Percentiles rank a stretch among this genome's conserved stretches.
These are phyloP conservation scores for Logfia minima DNA, from an alignment of 129 eudicot genomes.

Conservation along the genomic window DNA sequence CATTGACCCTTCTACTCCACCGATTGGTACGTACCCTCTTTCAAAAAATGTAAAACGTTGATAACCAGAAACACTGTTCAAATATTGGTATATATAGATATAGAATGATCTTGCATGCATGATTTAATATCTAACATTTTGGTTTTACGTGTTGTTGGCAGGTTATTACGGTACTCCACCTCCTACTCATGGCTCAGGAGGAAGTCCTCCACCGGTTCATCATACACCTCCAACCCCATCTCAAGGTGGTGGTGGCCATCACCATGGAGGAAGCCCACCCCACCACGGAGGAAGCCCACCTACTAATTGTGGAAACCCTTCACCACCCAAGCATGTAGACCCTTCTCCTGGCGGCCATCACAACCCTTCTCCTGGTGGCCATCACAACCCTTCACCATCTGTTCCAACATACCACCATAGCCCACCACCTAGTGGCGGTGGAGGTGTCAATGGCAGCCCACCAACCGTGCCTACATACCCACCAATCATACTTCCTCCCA, in stretches of 20 bases:
- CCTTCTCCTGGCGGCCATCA: constrained; percentile 29
- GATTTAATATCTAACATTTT: not conserved
- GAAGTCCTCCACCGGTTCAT: constrained; percentile 36
- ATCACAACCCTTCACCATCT: constrained; percentile 46
- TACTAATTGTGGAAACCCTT: constrained; percentile 60
- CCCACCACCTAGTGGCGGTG: constrained; percentile 47
- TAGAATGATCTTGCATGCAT: not conserved
- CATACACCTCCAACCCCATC: constrained; percentile 22
- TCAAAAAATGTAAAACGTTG: not conserved
- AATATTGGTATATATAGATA: not conserved
- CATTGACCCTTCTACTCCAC: constrained; percentile 30
- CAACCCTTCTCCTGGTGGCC: constrained; percentile 48
- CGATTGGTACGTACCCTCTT: not conserved
- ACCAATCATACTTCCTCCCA: constrained; percentile 37
- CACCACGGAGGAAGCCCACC: constrained; percentile 48
- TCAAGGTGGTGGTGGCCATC: constrained; percentile 28
- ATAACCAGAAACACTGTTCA: not conserved
- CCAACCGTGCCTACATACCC: constrained; percentile 40
- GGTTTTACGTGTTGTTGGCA: constrained; percentile 7
- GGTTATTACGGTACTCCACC: constrained; percentile 34
- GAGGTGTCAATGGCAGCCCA: constrained; percentile 30
- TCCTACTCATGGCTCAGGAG: constrained; percentile 36
- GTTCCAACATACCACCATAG: constrained; percentile 42
- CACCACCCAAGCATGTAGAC: constrained; percentile 33
- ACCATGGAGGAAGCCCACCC: constrained; percentile 40